Evolutionary conservation across 2,329 filamentous ascomycete species (phyloP), one percentile per base, ranked within the genome.

Genomic region (Fusarium cicatricum): DNA sequence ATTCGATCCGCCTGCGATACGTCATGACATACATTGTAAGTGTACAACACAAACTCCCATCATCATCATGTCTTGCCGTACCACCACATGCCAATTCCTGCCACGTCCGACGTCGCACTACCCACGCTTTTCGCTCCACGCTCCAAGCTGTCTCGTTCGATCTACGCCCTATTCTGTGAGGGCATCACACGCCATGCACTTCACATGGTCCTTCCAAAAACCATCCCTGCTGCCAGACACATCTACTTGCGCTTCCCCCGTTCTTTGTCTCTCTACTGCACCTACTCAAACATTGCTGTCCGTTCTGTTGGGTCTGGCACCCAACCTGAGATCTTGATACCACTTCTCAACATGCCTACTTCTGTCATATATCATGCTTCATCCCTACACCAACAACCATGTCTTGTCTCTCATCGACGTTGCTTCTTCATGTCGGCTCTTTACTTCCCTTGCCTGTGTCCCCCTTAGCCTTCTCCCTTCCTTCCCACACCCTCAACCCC

Each of bases 1-100:
- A 63, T 58, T 64, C 55, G 55, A 56, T 43, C 43, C 43, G n/a
- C 26, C 29, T 52, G 49, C 52, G 52, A 73, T 72, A 72, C 72
- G 71, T 70, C 70, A 75, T 75, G 73, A 74, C 73, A 69, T 75
- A 74, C 66, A 75, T 75, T 71, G 73, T 75, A 70, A 75, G 73
- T 75, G 44, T 50, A 47, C 45, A 54, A 42, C 45, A 53, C 47
- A 63, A 61, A 56, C 45, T 46, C 51, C 38, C 47, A 39, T 54
- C 52, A 55, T 49, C 44, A 62, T 60, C 46, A 43, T 52, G 42
- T 45, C 51, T 43, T 32, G 34, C 41, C 47, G 50, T 51, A 42
- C 54, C 45, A 47, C 61, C 62, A 55, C 59, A 58, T 55, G 58
- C 62, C 49, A 61, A 57, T 60, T 52, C 50, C 62, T 66, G 57